Conservation (phyloP, 169 alveolate genomes). For the Plasmodium vinckei region DNA sequence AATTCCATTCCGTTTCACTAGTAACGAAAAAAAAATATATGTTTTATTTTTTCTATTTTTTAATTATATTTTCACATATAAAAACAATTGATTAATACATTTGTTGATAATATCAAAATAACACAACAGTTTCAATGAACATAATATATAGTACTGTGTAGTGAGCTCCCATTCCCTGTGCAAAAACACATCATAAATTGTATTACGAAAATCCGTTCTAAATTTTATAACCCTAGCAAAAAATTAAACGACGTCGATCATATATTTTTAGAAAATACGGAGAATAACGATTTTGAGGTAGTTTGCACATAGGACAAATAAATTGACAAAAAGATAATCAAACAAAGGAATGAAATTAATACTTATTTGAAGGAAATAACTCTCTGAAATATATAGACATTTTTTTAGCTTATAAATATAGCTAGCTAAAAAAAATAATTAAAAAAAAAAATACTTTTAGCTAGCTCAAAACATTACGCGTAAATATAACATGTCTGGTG, state of each 20-base stretch:
- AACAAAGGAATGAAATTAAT: constrained; percentile 2
- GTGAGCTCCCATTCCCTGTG: constrained; percentile 91
- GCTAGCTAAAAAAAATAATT: background rate
- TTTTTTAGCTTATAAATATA: background rate
- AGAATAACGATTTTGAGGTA: background rate
- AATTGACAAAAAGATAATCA: background rate
- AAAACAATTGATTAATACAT: too few species aligned
- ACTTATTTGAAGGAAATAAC: constrained; percentile 69
- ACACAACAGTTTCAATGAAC: too few species aligned
- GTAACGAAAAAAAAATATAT: background rate
- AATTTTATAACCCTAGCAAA: constrained; percentile 83
- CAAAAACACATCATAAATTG: constrained; percentile 93
- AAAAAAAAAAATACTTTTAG: background rate
- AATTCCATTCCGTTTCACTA: constrained; percentile 93
- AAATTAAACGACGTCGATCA: background rate
- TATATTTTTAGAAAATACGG: background rate
- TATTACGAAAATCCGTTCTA: constrained; percentile 94
- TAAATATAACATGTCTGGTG: background rate
- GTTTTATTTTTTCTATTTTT: constrained; percentile 41
- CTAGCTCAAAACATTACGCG: too few species aligned
- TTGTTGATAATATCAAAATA: too few species aligned
- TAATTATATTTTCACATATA: too few species aligned
- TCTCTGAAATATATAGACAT: constrained; percentile 66
- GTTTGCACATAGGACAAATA: background rate
- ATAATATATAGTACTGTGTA: constrained; percentile 68